These are phyloP conservation scores for Saitozyma sp. DNA, from an alignment of 768 basidiomycete species.

Conservation along the genomic window DNA sequence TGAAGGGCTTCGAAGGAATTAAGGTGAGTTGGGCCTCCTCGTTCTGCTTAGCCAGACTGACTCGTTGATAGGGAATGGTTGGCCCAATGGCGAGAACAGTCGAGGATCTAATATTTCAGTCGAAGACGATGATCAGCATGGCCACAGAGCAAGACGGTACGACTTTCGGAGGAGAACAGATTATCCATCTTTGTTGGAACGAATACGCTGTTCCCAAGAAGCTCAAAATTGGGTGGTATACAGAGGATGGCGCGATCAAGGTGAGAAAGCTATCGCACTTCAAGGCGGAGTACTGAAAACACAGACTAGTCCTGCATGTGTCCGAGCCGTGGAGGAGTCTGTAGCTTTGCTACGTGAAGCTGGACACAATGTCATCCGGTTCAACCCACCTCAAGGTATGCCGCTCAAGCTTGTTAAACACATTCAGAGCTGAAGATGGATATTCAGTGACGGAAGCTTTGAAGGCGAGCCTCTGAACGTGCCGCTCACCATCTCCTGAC, in stretches of 20 bases:
- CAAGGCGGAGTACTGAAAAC: constrained; percentile 1
- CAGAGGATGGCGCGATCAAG: constrained; percentile 27
- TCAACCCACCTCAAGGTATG: constrained; percentile 59
- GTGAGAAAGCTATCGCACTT: constrained; percentile 16
- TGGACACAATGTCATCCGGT: constrained; percentile 79
- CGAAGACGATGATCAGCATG: constrained; percentile 59
- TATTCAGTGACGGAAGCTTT: too few relatives aligned
- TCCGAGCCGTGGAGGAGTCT: constrained; percentile 72
- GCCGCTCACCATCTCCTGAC: too few relatives aligned
- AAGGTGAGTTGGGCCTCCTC: too few relatives aligned
- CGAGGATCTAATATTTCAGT: constrained; percentile 66
- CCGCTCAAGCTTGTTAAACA: too few relatives aligned
- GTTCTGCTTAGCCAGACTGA: too few relatives aligned
- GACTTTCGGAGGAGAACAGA: constrained; percentile 50
- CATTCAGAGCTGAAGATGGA: too few relatives aligned
- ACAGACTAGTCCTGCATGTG: constrained; percentile 42
- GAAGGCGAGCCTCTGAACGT: too few relatives aligned
- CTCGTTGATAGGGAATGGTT: too few relatives aligned
- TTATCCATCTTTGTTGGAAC: constrained; percentile 65
- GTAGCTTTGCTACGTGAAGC: constrained; percentile 64
- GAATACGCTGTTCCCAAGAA: constrained; percentile 61
- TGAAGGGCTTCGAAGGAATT: constrained; percentile 72
- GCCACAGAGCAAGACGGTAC: neutral
- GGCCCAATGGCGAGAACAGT: constrained; percentile 58
- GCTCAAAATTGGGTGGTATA: constrained; percentile 74